A percentile compares a stretch with the other conserved stretches of the same genome.
Evolutionary conservation across 164 flowering plant species (phyloP).

Genomic region (Amborella trichopoda): DNA sequence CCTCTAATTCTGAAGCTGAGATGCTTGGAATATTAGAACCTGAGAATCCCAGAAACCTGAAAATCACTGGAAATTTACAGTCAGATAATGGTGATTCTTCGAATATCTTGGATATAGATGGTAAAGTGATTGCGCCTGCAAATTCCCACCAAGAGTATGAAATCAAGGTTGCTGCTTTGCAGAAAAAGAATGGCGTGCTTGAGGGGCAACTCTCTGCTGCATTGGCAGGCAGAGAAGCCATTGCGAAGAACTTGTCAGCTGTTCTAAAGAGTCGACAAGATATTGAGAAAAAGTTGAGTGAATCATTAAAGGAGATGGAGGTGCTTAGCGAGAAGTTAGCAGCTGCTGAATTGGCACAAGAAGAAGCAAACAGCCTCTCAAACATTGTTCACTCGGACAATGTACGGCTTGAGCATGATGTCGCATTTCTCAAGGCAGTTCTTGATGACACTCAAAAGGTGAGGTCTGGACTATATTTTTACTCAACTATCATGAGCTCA

Average conservation of each 20-base stretch:
- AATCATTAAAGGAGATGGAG: slow-evolving; percentile 62
- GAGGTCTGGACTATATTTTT: no score
- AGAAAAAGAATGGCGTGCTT: slow-evolving; percentile 52
- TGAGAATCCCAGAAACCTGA: slow-evolving; percentile 20
- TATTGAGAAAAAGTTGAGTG: slow-evolving; percentile 60
- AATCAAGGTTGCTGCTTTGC: slow-evolving; percentile 42
- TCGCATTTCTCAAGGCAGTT: slow-evolving; percentile 92
- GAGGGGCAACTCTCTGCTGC: slow-evolving; percentile 80
- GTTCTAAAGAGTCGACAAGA: slow-evolving; percentile 58
- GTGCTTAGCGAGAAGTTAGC: slow-evolving; percentile 70
- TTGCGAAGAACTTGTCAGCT: slow-evolving; percentile 58
- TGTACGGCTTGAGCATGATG: slow-evolving; percentile 95
- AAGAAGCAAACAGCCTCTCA: slow-evolving; percentile 79
- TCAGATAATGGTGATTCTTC: slow-evolving; percentile 31
- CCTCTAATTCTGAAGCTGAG: slow-evolving; percentile 22
- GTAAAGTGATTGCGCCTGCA: slow-evolving; percentile 28
- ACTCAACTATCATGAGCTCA: no score
- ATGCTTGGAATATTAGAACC: slow-evolving; percentile 27
- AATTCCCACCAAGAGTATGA: slow-evolving; percentile 50
- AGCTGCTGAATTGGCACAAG: slow-evolving; percentile 72
- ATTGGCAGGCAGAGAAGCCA: slow-evolving; percentile 49
- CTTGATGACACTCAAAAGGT: slow-evolving; percentile 98
- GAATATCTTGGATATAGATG: slow-evolving; percentile 27
- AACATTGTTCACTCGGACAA: slow-evolving; percentile 96
- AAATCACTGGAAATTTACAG: slow-evolving; percentile 14